A percentile compares a stretch with the other conserved stretches of the same genome.
Conservation (phyloP, 345 rosid species). For the Gynandropsis gynandra region DNA sequence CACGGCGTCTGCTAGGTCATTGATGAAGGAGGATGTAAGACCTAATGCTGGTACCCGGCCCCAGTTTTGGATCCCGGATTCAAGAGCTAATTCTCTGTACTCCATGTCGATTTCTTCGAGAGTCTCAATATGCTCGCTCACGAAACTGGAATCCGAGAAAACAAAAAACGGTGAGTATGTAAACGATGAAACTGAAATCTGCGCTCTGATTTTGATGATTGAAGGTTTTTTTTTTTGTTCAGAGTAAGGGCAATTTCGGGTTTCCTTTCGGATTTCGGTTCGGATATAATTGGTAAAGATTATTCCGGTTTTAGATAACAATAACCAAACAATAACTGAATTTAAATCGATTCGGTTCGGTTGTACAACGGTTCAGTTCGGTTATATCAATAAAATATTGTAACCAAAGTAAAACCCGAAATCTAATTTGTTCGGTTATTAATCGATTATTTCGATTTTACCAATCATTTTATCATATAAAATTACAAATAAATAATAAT, state of each 20-base stretch:
- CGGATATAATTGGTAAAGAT: too few species aligned
- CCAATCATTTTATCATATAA: too few species aligned
- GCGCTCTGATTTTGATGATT: not conserved
- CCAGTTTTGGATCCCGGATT: conserved; percentile 91
- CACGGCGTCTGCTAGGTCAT: conserved; percentile 87
- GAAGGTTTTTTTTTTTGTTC: not conserved
- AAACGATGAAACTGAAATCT: not conserved
- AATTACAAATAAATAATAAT: too few species aligned
- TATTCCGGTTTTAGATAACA: too few species aligned
- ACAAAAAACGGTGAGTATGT: not conserved
- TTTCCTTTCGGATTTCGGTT: too few species aligned
- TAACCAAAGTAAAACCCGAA: too few species aligned
- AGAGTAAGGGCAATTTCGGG: not conserved
- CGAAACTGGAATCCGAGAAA: conserved; percentile 48
- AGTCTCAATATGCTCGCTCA: conserved; percentile 92
- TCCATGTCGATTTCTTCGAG: conserved; percentile 96
- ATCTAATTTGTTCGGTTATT: too few species aligned
- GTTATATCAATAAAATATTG: too few species aligned
- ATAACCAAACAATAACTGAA: too few species aligned
- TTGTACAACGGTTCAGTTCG: too few species aligned
- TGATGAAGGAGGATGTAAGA: conserved; percentile 73
- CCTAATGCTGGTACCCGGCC: conserved; percentile 85
- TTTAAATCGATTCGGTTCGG: too few species aligned
- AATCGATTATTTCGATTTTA: too few species aligned
- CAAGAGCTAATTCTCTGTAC: conserved; percentile 70